phyloP scores from a whole-genome alignment of 768 basidiomycete species.

The Suillus cothurnatus region DNA sequence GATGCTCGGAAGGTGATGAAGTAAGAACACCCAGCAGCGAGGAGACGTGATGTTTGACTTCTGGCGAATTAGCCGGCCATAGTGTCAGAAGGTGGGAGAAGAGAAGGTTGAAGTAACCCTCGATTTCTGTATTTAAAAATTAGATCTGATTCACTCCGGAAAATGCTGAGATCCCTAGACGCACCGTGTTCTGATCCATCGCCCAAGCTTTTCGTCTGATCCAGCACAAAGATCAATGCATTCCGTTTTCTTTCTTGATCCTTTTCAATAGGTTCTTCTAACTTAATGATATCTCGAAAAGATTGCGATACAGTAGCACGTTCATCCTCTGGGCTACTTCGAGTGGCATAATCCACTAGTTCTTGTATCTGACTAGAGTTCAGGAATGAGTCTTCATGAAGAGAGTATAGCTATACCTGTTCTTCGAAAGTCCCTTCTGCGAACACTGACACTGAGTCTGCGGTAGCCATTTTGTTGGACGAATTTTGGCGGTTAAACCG shows the following conservation, averaged over 20 bases:
- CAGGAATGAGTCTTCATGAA: neutral
- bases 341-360: constrained; percentile 72
- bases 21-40: constrained; percentile 57
- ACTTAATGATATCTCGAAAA: constrained; percentile 62
- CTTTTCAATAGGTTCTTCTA: constrained; percentile 53
- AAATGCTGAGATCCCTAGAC: constrained; percentile 18
- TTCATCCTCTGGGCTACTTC: constrained; percentile 68
- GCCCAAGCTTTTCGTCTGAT: constrained; percentile 67
- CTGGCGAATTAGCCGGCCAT: constrained; percentile 54
- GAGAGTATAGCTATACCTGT: constrained; percentile 52
- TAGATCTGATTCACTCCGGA: neutral
- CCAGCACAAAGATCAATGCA: constrained; percentile 61
- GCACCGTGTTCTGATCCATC: constrained; percentile 79
- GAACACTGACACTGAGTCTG: constrained; percentile 83
- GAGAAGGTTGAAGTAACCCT: constrained; percentile 87
- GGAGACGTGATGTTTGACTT: constrained; percentile 52
- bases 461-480: constrained; percentile 52
- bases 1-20: constrained; percentile 51
- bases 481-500: constrained; percentile 2
- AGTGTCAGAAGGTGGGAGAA: constrained; percentile 71
- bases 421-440: constrained; percentile 89
- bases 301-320: constrained; percentile 61
- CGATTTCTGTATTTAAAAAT: constrained; percentile 55
- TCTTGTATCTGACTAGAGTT: constrained; percentile 62
- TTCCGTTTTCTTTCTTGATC: constrained; percentile 54